Percentiles rank a stretch among this genome's conserved stretches.
Evolutionary conservation across 163 green algal species (phyloP).

Genomic region (Prototheca stagnorum): DNA sequence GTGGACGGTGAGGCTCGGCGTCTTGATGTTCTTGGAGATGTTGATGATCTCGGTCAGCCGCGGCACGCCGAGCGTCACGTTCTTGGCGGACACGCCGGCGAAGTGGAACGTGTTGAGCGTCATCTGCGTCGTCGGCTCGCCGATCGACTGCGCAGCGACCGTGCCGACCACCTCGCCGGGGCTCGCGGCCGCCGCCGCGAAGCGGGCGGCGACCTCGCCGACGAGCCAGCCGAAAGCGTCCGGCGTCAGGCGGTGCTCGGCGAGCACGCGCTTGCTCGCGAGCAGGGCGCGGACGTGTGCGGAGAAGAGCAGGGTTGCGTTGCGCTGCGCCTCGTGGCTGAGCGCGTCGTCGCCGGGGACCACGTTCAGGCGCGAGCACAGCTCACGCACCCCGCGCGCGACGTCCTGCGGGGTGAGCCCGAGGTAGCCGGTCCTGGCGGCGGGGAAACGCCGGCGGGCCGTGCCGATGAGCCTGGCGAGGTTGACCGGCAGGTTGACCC

Average conservation of each 20-base stretch:
- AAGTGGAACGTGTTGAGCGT: conserved; percentile 99
- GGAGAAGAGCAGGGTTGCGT: conserved; percentile 88
- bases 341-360: conserved; percentile 66
- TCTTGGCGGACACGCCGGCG: conserved; percentile 94
- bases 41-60: conserved; percentile 99
- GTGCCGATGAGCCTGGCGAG: conserved; percentile 82
- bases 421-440: conserved; percentile 20
- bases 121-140: conserved; percentile 98
- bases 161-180: conserved; percentile 88
- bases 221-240: conserved; percentile 84
- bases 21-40: conserved; percentile 99
- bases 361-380: conserved; percentile 17
- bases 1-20: conserved; percentile 81
- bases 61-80: conserved; percentile 95
- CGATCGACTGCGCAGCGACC: conserved; percentile 92
- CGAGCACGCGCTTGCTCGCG: conserved; percentile 52
- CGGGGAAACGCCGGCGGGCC: conserved; percentile 72
- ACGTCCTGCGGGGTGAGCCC: conserved; percentile 38
- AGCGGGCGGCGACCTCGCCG: conserved; percentile 63
- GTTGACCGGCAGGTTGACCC: conserved; percentile 82
- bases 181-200: conserved; percentile 34
- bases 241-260: conserved; percentile 63
- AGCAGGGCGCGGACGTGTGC: conserved; percentile 58
- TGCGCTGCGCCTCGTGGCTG: conserved; percentile 75
- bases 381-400: conserved; percentile 27